phyloP scores from a whole-genome alignment of 495 filamentous ascomycete genomes.

The Penicillium roqueforti region DNA sequence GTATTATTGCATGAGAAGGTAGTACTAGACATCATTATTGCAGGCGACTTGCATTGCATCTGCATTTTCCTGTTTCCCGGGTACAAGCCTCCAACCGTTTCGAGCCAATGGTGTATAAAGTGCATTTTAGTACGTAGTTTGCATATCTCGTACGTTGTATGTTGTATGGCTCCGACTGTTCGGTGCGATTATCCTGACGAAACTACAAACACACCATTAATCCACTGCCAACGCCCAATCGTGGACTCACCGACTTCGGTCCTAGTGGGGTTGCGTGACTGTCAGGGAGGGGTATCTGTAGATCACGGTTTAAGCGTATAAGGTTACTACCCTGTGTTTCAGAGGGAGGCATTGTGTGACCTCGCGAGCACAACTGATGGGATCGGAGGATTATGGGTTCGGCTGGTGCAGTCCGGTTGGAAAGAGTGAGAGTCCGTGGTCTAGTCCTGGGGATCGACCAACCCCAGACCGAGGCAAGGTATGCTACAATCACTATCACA shows the following conservation, averaged over 20 bases:
- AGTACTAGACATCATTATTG: constrained; percentile 7
- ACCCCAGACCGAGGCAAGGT: not conserved
- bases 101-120: not conserved
- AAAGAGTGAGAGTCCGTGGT: constrained; percentile 4
- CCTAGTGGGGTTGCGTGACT: constrained; percentile 7
- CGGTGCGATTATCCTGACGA: not conserved
- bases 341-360: constrained; percentile 15
- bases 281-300: constrained; percentile 1
- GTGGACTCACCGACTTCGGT: constrained; percentile 10
- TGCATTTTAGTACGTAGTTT: not conserved
- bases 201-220: not conserved
- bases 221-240: constrained; percentile 4
- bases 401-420: constrained; percentile 17
- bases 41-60: constrained; percentile 11
- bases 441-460: not conserved
- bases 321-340: constrained; percentile 18
- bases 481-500: constrained; percentile 16
- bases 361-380: constrained; percentile 9
- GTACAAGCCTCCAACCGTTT: not conserved
- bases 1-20: not conserved
- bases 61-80: not conserved
- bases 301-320: constrained; percentile 10
- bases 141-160: not conserved
- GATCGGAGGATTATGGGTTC: constrained; percentile 26
- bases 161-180: not conserved